These are phyloP conservation scores for Castanea sativa DNA, from an alignment of 306 rosid genomes.

Conservation along the genomic window DNA sequence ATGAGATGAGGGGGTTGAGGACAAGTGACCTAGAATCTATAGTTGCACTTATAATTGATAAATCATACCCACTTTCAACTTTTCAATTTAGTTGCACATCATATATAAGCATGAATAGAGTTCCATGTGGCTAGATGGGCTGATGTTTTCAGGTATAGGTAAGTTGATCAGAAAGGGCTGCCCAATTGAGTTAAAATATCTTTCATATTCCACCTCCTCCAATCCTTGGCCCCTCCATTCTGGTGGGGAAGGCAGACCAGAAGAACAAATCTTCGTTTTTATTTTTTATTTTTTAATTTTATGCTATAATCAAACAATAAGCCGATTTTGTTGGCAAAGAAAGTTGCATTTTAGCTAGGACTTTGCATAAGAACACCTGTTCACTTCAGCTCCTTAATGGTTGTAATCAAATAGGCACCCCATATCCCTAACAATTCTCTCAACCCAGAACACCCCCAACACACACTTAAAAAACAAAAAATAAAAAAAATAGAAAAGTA, in stretches of 20 bases:
- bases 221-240: too few relatives aligned
- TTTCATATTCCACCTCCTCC: too few relatives aligned
- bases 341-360: background rate
- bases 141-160: too few relatives aligned
- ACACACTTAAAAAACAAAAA: background rate
- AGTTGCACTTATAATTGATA: background rate
- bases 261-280: background rate
- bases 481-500: background rate
- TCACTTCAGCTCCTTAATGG: background rate
- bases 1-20: background rate
- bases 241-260: background rate
- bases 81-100: background rate
- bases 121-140: background rate
- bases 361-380: background rate
- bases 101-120: too few relatives aligned
- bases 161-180: too few relatives aligned
- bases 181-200: too few relatives aligned
- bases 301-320: background rate
- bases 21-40: background rate
- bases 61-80: background rate
- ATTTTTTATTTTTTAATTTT: too few relatives aligned
- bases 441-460: too few relatives aligned
- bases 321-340: background rate
- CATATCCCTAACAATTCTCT: background rate
- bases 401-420: background rate